phyloP scores from a whole-genome alignment of 257 asterid species.

The Scutellaria minor region DNA sequence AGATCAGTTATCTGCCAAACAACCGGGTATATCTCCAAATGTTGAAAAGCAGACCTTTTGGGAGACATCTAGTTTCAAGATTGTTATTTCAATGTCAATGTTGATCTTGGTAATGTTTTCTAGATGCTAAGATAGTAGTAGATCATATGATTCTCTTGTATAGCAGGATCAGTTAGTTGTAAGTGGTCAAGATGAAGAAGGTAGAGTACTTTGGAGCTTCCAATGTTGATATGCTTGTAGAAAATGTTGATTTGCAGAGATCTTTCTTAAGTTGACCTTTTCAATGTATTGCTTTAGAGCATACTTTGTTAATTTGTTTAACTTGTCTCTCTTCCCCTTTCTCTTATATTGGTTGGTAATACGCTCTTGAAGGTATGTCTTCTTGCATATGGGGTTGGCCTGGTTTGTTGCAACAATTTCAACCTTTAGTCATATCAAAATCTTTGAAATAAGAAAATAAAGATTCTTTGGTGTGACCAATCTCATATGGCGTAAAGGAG shows the following conservation, averaged over 20 bases:
- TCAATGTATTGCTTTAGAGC: neutral
- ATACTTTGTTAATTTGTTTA: neutral
- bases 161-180: constrained; percentile 11
- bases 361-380: neutral
- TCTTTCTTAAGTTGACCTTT: neutral
- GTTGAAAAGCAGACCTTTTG: constrained; percentile 62
- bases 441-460: neutral
- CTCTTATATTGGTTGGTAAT: neutral
- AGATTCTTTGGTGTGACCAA: neutral
- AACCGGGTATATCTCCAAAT: constrained; percentile 38
- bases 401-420: neutral
- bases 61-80: constrained; percentile 75
- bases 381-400: neutral
- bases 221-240: constrained; percentile 19
- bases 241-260: constrained; percentile 19
- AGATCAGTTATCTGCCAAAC: constrained; percentile 59
- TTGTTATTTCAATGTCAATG: constrained; percentile 81
- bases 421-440: neutral
- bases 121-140: constrained; percentile 45
- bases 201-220: constrained; percentile 30
- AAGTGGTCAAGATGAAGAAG: constrained; percentile 33
- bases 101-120: constrained; percentile 65
- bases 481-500: neutral
- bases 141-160: constrained; percentile 33
- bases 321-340: neutral